A percentile compares a stretch with the other conserved stretches of the same genome.
phyloP scores from a whole-genome alignment of 2,329 filamentous ascomycete species.

The Madurella mycetomatis region DNA sequence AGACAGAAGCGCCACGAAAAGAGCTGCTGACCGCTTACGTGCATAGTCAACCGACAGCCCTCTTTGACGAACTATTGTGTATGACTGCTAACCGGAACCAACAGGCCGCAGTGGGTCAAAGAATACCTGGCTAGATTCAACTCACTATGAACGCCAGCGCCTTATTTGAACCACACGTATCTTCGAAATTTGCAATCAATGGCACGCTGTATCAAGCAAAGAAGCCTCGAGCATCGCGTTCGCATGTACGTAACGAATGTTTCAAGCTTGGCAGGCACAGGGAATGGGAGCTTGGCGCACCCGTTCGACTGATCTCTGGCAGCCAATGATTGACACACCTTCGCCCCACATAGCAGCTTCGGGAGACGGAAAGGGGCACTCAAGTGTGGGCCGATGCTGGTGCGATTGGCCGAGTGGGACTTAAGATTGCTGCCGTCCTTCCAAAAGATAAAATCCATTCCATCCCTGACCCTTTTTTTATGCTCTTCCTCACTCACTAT shows the following conservation, averaged over 20 bases:
- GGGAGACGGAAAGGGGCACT: constrained; percentile 23
- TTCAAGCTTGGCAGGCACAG: constrained; percentile 22
- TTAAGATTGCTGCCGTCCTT: constrained; percentile 6
- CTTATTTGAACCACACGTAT: no score
- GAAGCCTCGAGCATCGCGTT: background rate
- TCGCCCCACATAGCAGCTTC: constrained; percentile 19
- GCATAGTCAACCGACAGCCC: no score
- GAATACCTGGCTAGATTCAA: no score
- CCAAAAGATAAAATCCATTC: constrained; percentile 23
- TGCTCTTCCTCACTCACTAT: constrained; percentile 14
- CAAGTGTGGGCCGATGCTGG: constrained; percentile 26
- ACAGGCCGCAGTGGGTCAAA: no score
- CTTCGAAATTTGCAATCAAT: no score
- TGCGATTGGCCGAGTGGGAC: constrained; percentile 7
- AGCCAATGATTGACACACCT: constrained; percentile 10
- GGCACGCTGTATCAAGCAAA: no score
- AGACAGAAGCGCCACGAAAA: no score
- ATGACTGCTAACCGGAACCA: no score
- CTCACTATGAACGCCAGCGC: no score
- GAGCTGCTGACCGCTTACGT: no score
- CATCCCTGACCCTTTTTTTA: constrained; percentile 18
- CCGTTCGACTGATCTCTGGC: constrained; percentile 12
- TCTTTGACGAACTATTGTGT: no score
- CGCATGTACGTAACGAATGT: constrained; percentile 9
- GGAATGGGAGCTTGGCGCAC: constrained; percentile 1